phyloP scores from a whole-genome alignment of 2,329 filamentous ascomycete genomes.

The Paradendryphiella salina region DNA sequence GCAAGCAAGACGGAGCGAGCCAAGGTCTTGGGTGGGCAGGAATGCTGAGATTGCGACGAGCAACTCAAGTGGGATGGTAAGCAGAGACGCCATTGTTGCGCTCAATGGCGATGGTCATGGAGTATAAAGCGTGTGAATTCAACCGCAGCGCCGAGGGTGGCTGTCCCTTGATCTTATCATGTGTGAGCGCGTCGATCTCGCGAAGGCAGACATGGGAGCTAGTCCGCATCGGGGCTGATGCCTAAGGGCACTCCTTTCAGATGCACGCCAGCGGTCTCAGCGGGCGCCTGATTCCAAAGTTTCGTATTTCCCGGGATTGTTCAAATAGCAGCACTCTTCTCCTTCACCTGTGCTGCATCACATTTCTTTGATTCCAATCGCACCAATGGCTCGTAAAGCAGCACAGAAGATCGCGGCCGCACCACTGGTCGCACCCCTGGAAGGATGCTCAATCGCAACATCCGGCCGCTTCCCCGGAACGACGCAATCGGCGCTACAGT shows the following conservation, averaged over 20 bases:
- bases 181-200: slow-evolving; percentile 19
- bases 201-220: slow-evolving; percentile 21
- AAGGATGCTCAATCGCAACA: slow-evolving; percentile 58
- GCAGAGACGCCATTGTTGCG: slow-evolving; percentile 28
- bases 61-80: slow-evolving; percentile 60
- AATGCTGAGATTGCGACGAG: slow-evolving; percentile 57
- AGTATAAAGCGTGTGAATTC: neutral
- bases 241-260: slow-evolving; percentile 12
- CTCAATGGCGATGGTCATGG: neutral
- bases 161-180: slow-evolving; percentile 13
- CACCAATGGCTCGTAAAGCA: slow-evolving; percentile 30
- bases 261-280: slow-evolving; percentile 8
- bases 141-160: neutral
- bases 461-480: slow-evolving; percentile 63
- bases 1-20: slow-evolving; percentile 59
- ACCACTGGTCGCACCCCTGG: slow-evolving; percentile 49
- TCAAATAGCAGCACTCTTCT: slow-evolving; percentile 17
- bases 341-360: neutral
- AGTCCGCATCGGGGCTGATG: slow-evolving; percentile 17
- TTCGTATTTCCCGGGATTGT: slow-evolving; percentile 3
- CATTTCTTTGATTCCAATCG: neutral
- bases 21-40: slow-evolving; percentile 61
- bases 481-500: slow-evolving; percentile 57
- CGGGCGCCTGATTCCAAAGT: neutral
- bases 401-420: slow-evolving; percentile 20